Evolutionary conservation across 2,329 filamentous ascomycete genomes (phyloP).

Genomic region (Xylariaceae sp.): DNA sequence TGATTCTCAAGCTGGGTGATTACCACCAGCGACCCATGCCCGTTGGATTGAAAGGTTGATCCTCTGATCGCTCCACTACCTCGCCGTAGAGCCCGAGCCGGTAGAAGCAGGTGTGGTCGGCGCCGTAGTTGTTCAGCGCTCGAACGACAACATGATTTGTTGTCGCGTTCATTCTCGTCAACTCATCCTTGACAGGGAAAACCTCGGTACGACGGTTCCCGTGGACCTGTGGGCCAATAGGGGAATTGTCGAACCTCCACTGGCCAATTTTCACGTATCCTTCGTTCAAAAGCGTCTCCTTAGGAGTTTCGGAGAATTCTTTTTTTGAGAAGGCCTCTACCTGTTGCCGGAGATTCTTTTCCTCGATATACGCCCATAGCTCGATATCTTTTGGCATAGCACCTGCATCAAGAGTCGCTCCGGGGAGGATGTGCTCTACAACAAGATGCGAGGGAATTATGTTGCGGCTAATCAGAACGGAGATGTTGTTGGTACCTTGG

Average conservation of each 20-base stretch:
- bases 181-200: conserved; percentile 48
- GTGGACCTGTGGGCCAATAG: conserved; percentile 40
- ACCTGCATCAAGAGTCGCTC: conserved; percentile 57
- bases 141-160: conserved; percentile 54
- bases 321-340: conserved; percentile 41
- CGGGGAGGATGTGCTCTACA: conserved; percentile 65
- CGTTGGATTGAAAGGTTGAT: no score
- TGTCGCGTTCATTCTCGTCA: conserved; percentile 43
- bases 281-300: conserved; percentile 29
- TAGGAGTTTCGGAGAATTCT: conserved; percentile 36
- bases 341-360: conserved; percentile 38
- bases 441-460: conserved; percentile 67
- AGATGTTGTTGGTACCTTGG: conserved; percentile 57
- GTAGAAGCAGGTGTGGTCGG: conserved; percentile 63
- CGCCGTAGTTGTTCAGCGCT: conserved; percentile 56
- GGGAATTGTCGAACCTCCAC: conserved; percentile 49
- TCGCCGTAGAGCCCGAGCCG: conserved; percentile 56
- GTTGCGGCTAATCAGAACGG: conserved; percentile 53
- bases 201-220: conserved; percentile 33
- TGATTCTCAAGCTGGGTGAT: no score
- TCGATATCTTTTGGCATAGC: conserved; percentile 66
- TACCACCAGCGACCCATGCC: no score
- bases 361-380: conserved; percentile 59
- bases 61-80: conserved; percentile 19
- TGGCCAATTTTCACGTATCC: conserved; percentile 55